Evolutionary conservation across 2,329 filamentous ascomycete species (phyloP).

Genomic region (Hirsutella minnesotensis): DNA sequence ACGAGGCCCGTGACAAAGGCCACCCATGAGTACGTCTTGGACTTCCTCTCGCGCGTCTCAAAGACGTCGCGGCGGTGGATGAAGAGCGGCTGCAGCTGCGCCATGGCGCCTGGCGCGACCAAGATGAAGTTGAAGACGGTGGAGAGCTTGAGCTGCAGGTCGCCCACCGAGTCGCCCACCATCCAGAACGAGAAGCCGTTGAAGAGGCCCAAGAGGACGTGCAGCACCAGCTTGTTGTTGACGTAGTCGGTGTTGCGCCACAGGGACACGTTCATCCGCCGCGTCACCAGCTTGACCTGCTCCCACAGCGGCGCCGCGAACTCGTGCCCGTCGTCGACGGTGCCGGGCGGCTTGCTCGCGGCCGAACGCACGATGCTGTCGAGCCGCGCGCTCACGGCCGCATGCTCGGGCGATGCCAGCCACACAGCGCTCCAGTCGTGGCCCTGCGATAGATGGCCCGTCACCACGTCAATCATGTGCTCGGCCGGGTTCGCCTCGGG

Average conservation of each 20-base stretch:
- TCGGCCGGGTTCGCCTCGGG: constrained; percentile 59
- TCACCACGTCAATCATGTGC: constrained; percentile 56
- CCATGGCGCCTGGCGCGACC: constrained; percentile 44
- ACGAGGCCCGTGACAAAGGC: constrained; percentile 44
- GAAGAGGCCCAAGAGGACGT: constrained; percentile 42
- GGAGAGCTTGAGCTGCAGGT: constrained; percentile 43
- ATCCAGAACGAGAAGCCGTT: constrained; percentile 53
- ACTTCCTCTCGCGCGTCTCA: constrained; percentile 47
- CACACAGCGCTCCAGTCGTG: constrained; percentile 60
- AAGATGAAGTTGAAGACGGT: constrained; percentile 54
- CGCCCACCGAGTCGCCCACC: constrained; percentile 36
- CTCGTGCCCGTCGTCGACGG: constrained; percentile 44
- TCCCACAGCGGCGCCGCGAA: constrained; percentile 57
- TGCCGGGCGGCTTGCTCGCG: constrained; percentile 27
- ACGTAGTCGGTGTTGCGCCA: constrained; percentile 57
- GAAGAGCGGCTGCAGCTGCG: constrained; percentile 48
- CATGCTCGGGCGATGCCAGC: constrained; percentile 50
- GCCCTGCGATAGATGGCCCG: constrained; percentile 32
- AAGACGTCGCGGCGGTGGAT: constrained; percentile 44
- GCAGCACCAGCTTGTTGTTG: constrained; percentile 49
- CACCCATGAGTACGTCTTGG: constrained; percentile 48
- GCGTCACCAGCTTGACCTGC: constrained; percentile 52
- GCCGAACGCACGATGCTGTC: constrained; percentile 47
- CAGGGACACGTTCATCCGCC: constrained; percentile 49
- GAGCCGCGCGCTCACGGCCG: constrained; percentile 47